phyloP scores from a whole-genome alignment of 1,284 basidiomycete species.

The Quambalaria eucalypti region DNA sequence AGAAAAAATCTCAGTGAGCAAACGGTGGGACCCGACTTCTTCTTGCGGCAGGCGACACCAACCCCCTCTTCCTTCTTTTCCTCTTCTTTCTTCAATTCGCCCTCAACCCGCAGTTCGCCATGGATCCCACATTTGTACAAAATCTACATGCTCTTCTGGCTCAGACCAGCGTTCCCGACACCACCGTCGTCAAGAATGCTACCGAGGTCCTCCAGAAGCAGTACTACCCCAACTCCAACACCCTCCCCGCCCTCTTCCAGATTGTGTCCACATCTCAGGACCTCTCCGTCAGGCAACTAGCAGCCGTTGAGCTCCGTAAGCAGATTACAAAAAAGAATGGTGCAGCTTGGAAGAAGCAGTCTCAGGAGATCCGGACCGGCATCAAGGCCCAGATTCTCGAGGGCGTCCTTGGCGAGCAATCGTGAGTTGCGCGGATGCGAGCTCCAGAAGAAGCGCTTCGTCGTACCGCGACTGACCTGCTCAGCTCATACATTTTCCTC shows the following conservation, averaged over 20 bases:
- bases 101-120: too few species aligned
- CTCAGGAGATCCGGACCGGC: constrained; percentile 63
- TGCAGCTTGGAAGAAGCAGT: constrained; percentile 71
- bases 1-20: too few species aligned
- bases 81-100: too few species aligned
- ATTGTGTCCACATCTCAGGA: constrained; percentile 79
- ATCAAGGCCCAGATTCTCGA: constrained; percentile 80
- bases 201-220: constrained; percentile 63
- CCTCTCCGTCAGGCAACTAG: constrained; percentile 75
- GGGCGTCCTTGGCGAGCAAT: constrained; percentile 67
- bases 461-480: background rate
- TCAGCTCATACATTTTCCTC: constrained; percentile 6
- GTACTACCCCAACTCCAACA: constrained; percentile 74
- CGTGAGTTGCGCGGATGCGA: constrained; percentile 56
- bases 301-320: constrained; percentile 95
- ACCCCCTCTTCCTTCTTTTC: background rate
- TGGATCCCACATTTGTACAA: constrained; percentile 34
- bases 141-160: constrained; percentile 40
- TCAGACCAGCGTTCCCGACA: constrained; percentile 45
- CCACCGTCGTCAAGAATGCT: constrained; percentile 57
- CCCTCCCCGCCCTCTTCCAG: constrained; percentile 81
- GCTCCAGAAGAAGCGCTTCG: too few species aligned
- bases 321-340: constrained; percentile 72
- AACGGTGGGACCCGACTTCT: too few species aligned
- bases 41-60: too few species aligned